A percentile compares a stretch with the other conserved stretches of the same genome.
phyloP scores from a whole-genome alignment of 2,329 filamentous ascomycete genomes.

The Elsinoe ampelina region DNA sequence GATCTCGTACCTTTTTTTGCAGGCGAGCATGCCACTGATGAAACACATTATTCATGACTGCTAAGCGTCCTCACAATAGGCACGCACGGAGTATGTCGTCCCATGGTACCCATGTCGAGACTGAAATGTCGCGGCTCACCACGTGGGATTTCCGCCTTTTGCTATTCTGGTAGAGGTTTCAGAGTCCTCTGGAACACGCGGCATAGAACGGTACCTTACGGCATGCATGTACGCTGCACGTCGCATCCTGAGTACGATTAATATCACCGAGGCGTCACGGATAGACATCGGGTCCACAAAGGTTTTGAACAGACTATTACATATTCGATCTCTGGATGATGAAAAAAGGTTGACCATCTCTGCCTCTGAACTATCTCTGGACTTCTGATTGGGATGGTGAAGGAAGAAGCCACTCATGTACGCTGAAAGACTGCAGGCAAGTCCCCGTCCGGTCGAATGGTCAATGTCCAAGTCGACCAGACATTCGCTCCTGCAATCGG shows the following conservation, averaged over 20 bases:
- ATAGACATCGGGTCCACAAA: neutral
- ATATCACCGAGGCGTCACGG: neutral
- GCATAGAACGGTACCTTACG: constrained; percentile 6
- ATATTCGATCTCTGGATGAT: constrained; percentile 12
- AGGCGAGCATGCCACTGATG: neutral
- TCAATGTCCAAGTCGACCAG: neutral
- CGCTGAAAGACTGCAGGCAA: constrained; percentile 2
- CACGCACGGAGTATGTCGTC: neutral
- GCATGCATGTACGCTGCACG: neutral
- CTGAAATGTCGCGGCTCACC: constrained; percentile 3
- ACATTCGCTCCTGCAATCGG: neutral
- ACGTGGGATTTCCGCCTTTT: neutral
- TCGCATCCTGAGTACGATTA: neutral
- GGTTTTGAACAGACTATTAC: constrained; percentile 10
- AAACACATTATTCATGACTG: neutral
- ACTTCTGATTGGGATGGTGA: constrained; percentile 1
- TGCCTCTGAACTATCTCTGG: constrained; percentile 13
- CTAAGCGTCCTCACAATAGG: neutral
- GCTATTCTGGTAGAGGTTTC: neutral
- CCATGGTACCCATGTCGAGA: neutral
- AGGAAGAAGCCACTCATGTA: constrained; percentile 9
- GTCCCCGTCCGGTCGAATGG: neutral
- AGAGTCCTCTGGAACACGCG: constrained; percentile 4
- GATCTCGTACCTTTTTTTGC: constrained; percentile 1
- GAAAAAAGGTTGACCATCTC: constrained; percentile 11